Base-by-base conservation (phyloP, 192 early-diverging fungal species). In the Entomortierella beljakovae region DNA sequence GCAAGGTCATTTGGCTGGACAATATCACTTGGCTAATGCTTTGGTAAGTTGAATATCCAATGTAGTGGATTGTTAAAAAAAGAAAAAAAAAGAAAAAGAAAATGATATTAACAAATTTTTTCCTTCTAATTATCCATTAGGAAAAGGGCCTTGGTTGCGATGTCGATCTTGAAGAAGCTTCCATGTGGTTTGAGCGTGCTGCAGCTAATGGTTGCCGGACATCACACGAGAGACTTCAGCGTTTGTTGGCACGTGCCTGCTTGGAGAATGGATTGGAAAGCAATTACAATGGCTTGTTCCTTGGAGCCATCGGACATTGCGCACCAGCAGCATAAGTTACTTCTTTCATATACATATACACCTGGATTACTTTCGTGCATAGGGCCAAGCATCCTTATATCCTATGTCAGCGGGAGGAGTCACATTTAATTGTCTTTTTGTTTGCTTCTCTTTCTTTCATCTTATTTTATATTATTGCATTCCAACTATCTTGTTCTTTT, bases 1-100 rank as follows among this genome's bases (percentile, higher is more conserved):
- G 56, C 85, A 85, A 64, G 94, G 91, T 26, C 91, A 94, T 69
- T 66, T 80, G n/a, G 67, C 82, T 23, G 83, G 85, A 35, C 84
- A 85, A 60, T 85, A 83, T 53, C 71, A 84, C 77, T 57, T 88
- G 6, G 87, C 83, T 31, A 82, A 81, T 52, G 75, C 75, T 65
- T 51, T 79, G 31, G 75, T 79, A 70, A 70, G 75, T 70, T 29
- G 5, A 50, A n/a, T n/a, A n/a, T n/a, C n/a, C n/a, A n/a, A n/a
- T n/a, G n/a, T n/a, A n/a, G n/a, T n/a, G n/a, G n/a, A n/a, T n/a
- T n/a, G n/a, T n/a, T n/a, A n/a, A n/a, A n/a, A n/a, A n/a, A n/a
- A n/a, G n/a, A n/a, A n/a, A n/a, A n/a, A n/a, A n/a, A n/a, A n/a
- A n/a, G n/a, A n/a, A n/a, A n/a, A n/a, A n/a, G n/a, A n/a, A n/a